phyloP scores from a whole-genome alignment of 2,329 filamentous ascomycete genomes.

The Paraphoma sp. region DNA sequence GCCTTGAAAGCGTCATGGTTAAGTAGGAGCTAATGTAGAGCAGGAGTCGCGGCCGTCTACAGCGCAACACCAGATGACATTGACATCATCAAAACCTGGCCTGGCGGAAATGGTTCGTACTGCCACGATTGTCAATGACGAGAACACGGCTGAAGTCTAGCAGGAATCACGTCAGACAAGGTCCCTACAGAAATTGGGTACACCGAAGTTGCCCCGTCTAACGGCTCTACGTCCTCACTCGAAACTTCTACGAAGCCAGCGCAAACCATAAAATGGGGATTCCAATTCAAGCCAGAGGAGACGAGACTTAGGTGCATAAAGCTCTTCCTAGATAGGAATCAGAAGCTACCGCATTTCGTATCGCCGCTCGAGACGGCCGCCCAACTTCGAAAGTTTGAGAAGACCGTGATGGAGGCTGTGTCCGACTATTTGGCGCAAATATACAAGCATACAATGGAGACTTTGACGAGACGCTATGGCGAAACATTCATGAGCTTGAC shows the following conservation, averaged over 20 bases:
- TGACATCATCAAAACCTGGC: constrained; percentile 83
- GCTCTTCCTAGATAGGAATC: constrained; percentile 79
- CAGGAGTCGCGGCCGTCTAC: constrained; percentile 74
- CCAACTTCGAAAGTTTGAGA: constrained; percentile 75
- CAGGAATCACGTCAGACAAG: constrained; percentile 80
- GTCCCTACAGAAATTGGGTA: constrained; percentile 79
- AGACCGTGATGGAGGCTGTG: constrained; percentile 80
- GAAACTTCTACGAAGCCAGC: constrained; percentile 27
- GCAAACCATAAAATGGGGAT: constrained; percentile 71
- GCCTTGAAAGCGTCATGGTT: background rate
- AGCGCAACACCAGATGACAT: constrained; percentile 79
- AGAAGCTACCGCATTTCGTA: constrained; percentile 82
- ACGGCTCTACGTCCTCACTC: constrained; percentile 21
- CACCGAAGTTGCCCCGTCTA: constrained; percentile 28
- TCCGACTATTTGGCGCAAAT: constrained; percentile 81
- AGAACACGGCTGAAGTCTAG: constrained; percentile 13
- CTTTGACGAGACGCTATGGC: constrained; percentile 74
- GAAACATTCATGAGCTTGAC: constrained; percentile 79
- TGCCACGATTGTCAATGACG: background rate
- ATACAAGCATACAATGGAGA: constrained; percentile 80
- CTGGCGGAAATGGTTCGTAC: constrained; percentile 71
- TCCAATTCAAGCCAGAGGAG: constrained; percentile 81
- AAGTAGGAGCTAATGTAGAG: constrained; percentile 16
- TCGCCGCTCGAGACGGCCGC: constrained; percentile 78
- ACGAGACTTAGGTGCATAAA: constrained; percentile 81